These are phyloP conservation scores for Solanum medicagineum DNA, from an alignment of 257 asterid genomes.

Conservation along the genomic window DNA sequence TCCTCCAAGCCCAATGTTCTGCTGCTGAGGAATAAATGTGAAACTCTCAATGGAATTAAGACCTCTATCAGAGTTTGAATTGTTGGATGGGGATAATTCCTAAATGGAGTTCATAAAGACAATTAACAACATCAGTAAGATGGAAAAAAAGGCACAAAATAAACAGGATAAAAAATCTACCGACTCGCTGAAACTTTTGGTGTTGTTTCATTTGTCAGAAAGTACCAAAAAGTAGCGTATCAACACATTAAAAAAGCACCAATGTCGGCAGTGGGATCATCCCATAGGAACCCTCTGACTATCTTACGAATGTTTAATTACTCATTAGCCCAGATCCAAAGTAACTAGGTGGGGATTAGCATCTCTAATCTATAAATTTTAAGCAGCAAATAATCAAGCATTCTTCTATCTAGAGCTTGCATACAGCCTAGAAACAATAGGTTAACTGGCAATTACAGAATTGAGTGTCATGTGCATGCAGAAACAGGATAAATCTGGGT, in stretches of 20 bases:
- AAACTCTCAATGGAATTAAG: constrained; percentile 36
- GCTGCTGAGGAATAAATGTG: constrained; percentile 43
- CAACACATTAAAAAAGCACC: neutral
- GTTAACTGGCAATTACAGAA: neutral
- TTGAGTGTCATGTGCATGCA: neutral
- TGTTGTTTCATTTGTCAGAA: neutral
- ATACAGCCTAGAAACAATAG: neutral
- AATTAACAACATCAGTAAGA: neutral
- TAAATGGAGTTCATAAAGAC: constrained; percentile 6
- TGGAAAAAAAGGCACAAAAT: neutral
- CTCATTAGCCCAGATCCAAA: neutral
- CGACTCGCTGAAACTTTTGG: neutral
- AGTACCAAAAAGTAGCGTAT: neutral
- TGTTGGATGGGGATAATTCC: constrained; percentile 32
- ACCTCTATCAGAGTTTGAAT: constrained; percentile 13
- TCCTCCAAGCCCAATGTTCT: constrained; percentile 42
- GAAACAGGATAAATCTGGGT: neutral
- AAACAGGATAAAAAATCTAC: neutral
- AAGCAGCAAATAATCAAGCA: neutral
- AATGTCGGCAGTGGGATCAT: neutral
- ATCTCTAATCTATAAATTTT: neutral
- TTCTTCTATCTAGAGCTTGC: neutral
- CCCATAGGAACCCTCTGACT: neutral
- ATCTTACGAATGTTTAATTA: neutral
- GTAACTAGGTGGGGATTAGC: neutral